Percentiles rank a stretch among this genome's conserved stretches.
phyloP scores from a whole-genome alignment of 192 early-diverging fungal genomes.

The Chytriomyces sp. region DNA sequence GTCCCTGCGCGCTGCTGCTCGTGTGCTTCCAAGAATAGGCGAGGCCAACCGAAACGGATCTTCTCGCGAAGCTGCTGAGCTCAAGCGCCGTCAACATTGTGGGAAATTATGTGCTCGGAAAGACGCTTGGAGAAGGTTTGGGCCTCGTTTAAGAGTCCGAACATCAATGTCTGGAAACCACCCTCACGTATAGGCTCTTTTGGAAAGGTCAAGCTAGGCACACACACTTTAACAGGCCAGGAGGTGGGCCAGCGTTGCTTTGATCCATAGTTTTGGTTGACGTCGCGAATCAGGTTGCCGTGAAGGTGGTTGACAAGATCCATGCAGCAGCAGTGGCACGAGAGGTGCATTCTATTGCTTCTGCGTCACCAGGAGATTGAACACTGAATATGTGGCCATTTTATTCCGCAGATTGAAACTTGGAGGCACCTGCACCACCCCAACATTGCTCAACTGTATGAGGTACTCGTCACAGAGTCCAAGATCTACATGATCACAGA shows the following conservation, averaged over 20 bases:
- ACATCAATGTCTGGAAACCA: not conserved
- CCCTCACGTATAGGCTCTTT: conserved; percentile 39
- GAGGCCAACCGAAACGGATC: conserved; percentile 30
- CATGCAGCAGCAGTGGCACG: conserved; percentile 47
- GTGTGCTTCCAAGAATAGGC: no score
- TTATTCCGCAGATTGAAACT: conserved; percentile 52
- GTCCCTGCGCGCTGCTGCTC: no score
- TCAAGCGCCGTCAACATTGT: conserved; percentile 25
- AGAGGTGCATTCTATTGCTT: conserved; percentile 42
- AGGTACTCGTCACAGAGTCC: conserved; percentile 72
- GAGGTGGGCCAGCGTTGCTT: conserved; percentile 21
- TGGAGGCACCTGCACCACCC: conserved; percentile 76
- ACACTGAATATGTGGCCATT: not conserved
- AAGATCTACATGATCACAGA: conserved; percentile 82
- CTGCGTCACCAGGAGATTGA: conserved; percentile 37
- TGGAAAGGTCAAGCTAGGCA: conserved; percentile 55
- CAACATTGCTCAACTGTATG: conserved; percentile 77
- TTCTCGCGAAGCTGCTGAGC: conserved; percentile 37
- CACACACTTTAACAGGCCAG: conserved; percentile 48
- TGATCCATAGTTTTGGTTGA: not conserved
- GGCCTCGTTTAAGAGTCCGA: not conserved
- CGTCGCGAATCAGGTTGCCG: conserved; percentile 44
- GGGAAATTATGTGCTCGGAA: conserved; percentile 47
- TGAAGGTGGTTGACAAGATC: conserved; percentile 59
- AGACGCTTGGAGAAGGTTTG: conserved; percentile 53